Percentiles rank a stretch among this genome's conserved stretches.
These are phyloP conservation scores for Bretziella fagacearum DNA, from an alignment of 2,329 filamentous ascomycete species.

Conservation along the genomic window DNA sequence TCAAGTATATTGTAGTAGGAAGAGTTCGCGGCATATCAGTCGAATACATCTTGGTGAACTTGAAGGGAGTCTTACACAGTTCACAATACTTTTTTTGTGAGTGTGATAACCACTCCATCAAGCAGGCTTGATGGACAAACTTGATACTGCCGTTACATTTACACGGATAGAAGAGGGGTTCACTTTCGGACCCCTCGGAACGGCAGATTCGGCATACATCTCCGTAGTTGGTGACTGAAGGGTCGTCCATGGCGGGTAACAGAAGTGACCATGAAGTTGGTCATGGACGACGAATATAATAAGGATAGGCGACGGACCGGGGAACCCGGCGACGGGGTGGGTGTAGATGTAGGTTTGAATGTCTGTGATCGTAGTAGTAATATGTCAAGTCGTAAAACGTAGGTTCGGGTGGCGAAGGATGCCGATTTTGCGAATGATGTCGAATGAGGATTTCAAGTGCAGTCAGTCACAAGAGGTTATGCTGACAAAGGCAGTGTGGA, in stretches of 20 bases:
- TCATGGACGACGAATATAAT: too few relatives aligned
- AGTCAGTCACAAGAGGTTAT: too few relatives aligned
- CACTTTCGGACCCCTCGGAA: slow-evolving; percentile 63
- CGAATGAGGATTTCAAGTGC: too few relatives aligned
- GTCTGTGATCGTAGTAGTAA: too few relatives aligned
- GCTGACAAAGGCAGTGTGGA: too few relatives aligned
- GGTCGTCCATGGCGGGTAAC: neutral
- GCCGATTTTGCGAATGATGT: too few relatives aligned
- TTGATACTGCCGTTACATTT: slow-evolving; percentile 99
- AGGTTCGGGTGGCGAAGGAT: too few relatives aligned
- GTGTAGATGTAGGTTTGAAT: too few relatives aligned
- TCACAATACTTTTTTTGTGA: slow-evolving; percentile 99
- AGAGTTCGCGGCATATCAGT: slow-evolving; percentile 80
- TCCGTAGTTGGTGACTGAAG: slow-evolving; percentile 26
- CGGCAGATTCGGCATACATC: slow-evolving; percentile 97
- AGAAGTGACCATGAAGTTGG: neutral
- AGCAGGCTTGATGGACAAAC: slow-evolving; percentile 90
- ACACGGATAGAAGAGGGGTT: slow-evolving; percentile 92
- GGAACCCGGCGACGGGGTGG: too few relatives aligned
- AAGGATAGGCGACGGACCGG: too few relatives aligned
- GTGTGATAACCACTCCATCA: slow-evolving; percentile 98
- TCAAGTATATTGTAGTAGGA: slow-evolving; percentile 63
- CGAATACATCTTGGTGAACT: slow-evolving; percentile 94
- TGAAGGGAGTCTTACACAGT: slow-evolving; percentile 94
- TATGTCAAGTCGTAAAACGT: too few relatives aligned